phyloP scores from a whole-genome alignment of 2,329 filamentous ascomycete species.

The Cyphellophora europaea region DNA sequence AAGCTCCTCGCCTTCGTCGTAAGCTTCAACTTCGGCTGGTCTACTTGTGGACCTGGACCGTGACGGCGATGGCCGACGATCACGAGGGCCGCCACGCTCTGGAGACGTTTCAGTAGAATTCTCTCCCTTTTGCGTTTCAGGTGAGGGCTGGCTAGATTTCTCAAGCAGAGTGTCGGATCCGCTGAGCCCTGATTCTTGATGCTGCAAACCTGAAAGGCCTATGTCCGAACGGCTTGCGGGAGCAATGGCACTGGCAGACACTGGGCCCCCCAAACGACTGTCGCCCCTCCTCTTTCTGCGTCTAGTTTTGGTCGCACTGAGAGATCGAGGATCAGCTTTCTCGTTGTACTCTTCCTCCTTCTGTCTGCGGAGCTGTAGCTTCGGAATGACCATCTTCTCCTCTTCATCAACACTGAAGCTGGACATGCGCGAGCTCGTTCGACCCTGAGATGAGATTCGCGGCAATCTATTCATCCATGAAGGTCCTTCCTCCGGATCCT shows the following conservation, averaged over 20 bases:
- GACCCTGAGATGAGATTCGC: conserved; percentile 70
- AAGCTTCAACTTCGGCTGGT: conserved; percentile 52
- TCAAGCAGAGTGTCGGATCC: conserved; percentile 17
- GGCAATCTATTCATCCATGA: conserved; percentile 94
- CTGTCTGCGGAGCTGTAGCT: conserved; percentile 72
- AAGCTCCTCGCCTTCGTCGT: conserved; percentile 69
- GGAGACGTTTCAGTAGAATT: conserved; percentile 11
- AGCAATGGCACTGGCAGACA: conserved; percentile 81
- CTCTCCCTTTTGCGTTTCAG: conserved; percentile 10
- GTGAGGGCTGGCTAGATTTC: conserved; percentile 15
- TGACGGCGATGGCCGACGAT: neutral
- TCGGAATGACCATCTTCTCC: conserved; percentile 55
- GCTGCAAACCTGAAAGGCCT: conserved; percentile 4
- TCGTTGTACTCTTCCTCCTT: conserved; percentile 59
- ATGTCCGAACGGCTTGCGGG: conserved; percentile 42
- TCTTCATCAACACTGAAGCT: conserved; percentile 35
- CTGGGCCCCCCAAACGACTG: conserved; percentile 74
- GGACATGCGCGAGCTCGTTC: conserved; percentile 69
- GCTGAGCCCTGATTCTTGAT: conserved; percentile 8
- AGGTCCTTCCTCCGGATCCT: conserved; percentile 76
- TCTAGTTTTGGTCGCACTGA: conserved; percentile 39
- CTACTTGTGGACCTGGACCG: conserved; percentile 3
- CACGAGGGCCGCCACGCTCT: neutral
- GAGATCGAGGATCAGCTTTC: conserved; percentile 44
- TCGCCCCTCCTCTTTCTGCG: conserved; percentile 57